These are phyloP conservation scores for Coemansia sp. DNA, from an alignment of 192 early-diverging fungal species.

Conservation along the genomic window DNA sequence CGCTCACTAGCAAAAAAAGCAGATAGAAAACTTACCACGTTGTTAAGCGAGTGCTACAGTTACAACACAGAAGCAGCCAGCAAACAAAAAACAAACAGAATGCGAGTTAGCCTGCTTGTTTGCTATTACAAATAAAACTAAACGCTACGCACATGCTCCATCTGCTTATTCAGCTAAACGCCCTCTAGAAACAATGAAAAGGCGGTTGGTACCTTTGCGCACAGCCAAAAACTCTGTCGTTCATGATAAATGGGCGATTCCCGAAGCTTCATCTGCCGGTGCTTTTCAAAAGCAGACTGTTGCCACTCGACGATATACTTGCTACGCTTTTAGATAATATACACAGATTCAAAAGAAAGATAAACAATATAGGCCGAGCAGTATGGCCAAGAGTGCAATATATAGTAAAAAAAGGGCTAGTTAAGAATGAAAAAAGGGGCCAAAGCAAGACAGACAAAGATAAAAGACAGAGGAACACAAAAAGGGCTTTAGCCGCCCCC, in stretches of 20 bases:
- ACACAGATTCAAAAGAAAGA: not conserved
- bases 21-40: constrained; percentile 46
- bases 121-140: not conserved
- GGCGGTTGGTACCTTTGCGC: constrained; percentile 55
- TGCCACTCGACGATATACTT: constrained; percentile 26
- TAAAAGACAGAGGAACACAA: too few relatives aligned
- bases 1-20: too few relatives aligned
- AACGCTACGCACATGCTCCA: not conserved
- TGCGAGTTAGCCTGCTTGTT: not conserved
- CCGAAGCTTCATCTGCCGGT: constrained; percentile 41
- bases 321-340: not conserved
- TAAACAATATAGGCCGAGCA: not conserved
- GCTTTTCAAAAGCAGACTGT: constrained; percentile 11
- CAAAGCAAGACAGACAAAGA: not conserved
- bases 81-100: not conserved
- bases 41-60: constrained; percentile 53
- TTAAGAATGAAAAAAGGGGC: not conserved
- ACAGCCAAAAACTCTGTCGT: constrained; percentile 52
- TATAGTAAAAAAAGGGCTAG: not conserved
- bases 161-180: too few relatives aligned
- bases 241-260: constrained; percentile 54
- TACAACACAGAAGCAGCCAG: not conserved
- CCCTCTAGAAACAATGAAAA: too few relatives aligned
- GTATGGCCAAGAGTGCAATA: not conserved
- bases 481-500: too few relatives aligned